A percentile compares a stretch with the other conserved stretches of the same genome.
Conservation (phyloP, 768 basidiomycete genomes). For the Tremella fuciformis region DNA sequence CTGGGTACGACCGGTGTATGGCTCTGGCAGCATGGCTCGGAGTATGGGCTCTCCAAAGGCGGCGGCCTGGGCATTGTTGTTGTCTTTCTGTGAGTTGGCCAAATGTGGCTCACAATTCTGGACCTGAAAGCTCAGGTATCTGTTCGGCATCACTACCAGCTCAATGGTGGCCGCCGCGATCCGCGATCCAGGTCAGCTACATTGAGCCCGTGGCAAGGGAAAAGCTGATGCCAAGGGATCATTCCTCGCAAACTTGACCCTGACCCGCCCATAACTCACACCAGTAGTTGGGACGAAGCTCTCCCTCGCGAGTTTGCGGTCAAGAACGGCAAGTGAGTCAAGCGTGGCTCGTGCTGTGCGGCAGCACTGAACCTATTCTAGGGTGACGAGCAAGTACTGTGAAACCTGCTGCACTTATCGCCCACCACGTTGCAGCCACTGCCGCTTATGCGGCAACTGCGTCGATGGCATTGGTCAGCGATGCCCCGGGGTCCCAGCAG, state of each 20-base stretch:
- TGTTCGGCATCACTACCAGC: constrained; percentile 31
- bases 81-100: constrained; percentile 60
- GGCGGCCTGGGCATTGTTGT: constrained; percentile 56
- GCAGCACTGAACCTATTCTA: constrained; percentile 44
- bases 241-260: constrained; percentile 82
- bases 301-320: constrained; percentile 73
- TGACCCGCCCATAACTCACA: constrained; percentile 69
- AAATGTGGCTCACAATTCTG: constrained; percentile 47
- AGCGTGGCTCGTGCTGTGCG: neutral
- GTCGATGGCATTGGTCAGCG: constrained; percentile 94
- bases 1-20: constrained; percentile 82
- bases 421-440: constrained; percentile 91
- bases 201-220: constrained; percentile 6
- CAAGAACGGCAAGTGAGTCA: constrained; percentile 68
- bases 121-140: constrained; percentile 21
- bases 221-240: constrained; percentile 80
- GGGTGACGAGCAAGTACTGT: constrained; percentile 90
- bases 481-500: constrained; percentile 61
- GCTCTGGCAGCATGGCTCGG: constrained; percentile 72
- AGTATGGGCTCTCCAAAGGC: constrained; percentile 61
- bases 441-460: constrained; percentile 97
- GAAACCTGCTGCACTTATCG: constrained; percentile 88
- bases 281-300: constrained; percentile 59
- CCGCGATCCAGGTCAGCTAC: constrained; percentile 36
- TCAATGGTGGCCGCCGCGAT: constrained; percentile 41